phyloP scores from a whole-genome alignment of 805 yeast species.

The Yarrowia bubula region DNA sequence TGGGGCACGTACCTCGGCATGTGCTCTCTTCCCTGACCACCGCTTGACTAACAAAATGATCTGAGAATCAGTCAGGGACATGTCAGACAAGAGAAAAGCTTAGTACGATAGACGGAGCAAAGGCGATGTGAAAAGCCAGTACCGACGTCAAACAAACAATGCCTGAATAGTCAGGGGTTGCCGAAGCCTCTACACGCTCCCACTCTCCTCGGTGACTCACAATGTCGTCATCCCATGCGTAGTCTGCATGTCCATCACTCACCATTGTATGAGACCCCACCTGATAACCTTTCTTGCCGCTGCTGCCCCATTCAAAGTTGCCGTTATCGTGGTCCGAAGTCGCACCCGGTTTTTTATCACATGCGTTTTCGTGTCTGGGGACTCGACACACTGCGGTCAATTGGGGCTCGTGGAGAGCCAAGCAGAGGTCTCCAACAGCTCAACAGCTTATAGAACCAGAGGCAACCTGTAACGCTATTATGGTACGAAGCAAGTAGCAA shows the following conservation, averaged over 20 bases:
- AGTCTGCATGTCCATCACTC: constrained; percentile 11
- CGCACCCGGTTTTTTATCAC: constrained; percentile 2
- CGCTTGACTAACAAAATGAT: not conserved
- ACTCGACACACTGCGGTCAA: too few relatives aligned
- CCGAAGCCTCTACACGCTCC: not conserved
- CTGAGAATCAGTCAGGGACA: not conserved
- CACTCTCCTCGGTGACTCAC: constrained; percentile 2
- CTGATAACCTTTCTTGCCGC: constrained; percentile 7
- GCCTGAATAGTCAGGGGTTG: not conserved
- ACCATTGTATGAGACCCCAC: constrained; percentile 3
- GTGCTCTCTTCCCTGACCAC: not conserved
- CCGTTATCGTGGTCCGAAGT: constrained; percentile 17
- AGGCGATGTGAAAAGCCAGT: not conserved
- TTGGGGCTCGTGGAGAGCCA: not conserved
- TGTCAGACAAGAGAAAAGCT: not conserved
- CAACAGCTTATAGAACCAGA: too few relatives aligned
- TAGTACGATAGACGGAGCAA: not conserved
- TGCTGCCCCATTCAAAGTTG: constrained; percentile 22
- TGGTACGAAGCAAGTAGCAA: constrained; percentile 6
- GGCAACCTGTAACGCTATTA: not conserved
- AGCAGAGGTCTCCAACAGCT: not conserved
- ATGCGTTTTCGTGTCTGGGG: constrained; percentile 14
- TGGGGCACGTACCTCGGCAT: constrained; percentile 12
- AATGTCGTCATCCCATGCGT: constrained; percentile 12
- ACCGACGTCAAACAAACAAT: not conserved